Evolutionary conservation across 768 basidiomycete genomes (phyloP), one percentile per base, ranked within the genome.

Genomic region (Suillus plorans): DNA sequence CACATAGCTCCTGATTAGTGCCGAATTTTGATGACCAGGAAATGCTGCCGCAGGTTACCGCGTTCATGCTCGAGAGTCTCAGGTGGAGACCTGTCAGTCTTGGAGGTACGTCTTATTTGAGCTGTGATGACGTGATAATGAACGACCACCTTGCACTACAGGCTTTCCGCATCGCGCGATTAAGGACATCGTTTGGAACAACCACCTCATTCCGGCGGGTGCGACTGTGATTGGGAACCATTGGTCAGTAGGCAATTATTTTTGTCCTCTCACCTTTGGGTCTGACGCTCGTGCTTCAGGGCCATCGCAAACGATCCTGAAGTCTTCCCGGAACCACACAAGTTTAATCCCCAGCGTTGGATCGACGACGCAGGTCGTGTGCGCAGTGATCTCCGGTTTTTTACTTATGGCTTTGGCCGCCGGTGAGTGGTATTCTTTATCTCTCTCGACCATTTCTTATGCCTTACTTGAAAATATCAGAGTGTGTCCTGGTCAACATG

Each of bases 91-190:
- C 79, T 7, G 73, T 79, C 13, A 73, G 57, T 9, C 56, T 74
- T 5, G 69, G 70, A 65, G 79, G 77, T 67, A 31, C 52, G 67
- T 65, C 52, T 37, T 13, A 36, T 18, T 22, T 25, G 41, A n/a
- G 22, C n/a, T 55, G 5, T 16, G n/a, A 41, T 47, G 55, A 36
- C 4, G 18, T 20, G 9, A 39, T 25, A 18, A 39, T 49, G 63
- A 25, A 63, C 37, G 8, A 34, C 14, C 6, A 31, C 13, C 7
- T 49, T 36, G 56, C 80, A 5, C 76, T 79, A 50, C 14, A 71
- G 88, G 88, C 1, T 85, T 89, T 61, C 79, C 85, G 0, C 89
- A 91, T 66, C 81, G 82, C 57, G 82, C 88, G 0, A 89, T 84
- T 0, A 81, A 81, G 56, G 88, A 90, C 60, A 80, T 91, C 16